These are phyloP conservation scores for Macadamia tetraphylla DNA, from an alignment of 164 flowering plant genomes.

Conservation along the genomic window DNA sequence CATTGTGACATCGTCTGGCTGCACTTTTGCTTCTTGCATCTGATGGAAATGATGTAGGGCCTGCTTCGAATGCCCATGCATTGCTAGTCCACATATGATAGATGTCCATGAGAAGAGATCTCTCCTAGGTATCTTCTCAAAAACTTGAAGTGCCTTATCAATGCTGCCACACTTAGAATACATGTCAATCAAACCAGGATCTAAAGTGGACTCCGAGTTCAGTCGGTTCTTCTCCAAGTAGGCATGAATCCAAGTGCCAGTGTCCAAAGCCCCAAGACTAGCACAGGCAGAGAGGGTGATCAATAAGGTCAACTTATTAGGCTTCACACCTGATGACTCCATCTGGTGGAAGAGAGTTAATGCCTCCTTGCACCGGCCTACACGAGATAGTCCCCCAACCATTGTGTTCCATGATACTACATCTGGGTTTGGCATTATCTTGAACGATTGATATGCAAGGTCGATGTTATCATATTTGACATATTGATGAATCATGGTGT, in stretches of 20 bases:
- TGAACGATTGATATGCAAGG: constrained; percentile 16
- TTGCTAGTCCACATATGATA: constrained; percentile 23
- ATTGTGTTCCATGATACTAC: constrained; percentile 30
- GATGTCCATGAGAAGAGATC: constrained; percentile 31
- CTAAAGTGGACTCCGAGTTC: constrained; percentile 22
- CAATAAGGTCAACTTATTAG: constrained; percentile 21
- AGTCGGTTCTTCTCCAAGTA: constrained; percentile 19
- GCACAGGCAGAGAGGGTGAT: constrained; percentile 29
- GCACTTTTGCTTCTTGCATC: constrained; percentile 16
- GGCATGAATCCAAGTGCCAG: constrained; percentile 29
- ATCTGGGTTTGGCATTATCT: constrained; percentile 15
- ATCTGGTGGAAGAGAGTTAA: constrained; percentile 20
- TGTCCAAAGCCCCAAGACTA: constrained; percentile 26
- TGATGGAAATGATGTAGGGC: constrained; percentile 14
- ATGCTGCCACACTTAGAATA: constrained; percentile 29
- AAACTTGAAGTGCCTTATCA: constrained; percentile 27
- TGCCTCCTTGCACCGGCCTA: constrained; percentile 20
- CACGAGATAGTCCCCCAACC: constrained; percentile 18
- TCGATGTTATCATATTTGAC: constrained; percentile 11
- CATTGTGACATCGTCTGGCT: constrained; percentile 21
- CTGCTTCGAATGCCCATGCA: constrained; percentile 23
- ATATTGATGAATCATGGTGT: constrained; percentile 31
- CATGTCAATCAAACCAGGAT: constrained; percentile 25
- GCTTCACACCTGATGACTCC: constrained; percentile 19
- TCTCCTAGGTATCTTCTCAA: constrained; percentile 15